Percentiles rank a stretch among this genome's conserved stretches.
Evolutionary conservation across 176 grass and related monocot species (phyloP).

Genomic region (Avena sativa): DNA sequence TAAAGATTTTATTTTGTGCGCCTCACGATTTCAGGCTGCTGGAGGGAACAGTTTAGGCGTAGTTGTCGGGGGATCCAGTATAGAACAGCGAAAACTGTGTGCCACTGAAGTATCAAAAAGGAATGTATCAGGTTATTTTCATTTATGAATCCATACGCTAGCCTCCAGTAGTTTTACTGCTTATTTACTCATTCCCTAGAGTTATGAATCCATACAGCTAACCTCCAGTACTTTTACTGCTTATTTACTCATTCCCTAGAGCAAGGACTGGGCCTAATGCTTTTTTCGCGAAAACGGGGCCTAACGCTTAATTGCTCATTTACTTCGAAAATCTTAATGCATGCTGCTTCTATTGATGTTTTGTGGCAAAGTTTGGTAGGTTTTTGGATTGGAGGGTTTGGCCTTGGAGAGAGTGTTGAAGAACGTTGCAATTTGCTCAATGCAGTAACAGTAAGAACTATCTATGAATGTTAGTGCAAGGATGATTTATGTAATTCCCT

Average conservation of each 20-base stretch:
- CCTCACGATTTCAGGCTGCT: constrained; percentile 55
- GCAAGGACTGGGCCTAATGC: neutral
- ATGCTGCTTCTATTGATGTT: neutral
- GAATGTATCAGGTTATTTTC: constrained; percentile 79
- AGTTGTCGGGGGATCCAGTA: constrained; percentile 81
- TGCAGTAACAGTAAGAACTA: constrained; percentile 73
- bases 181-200: neutral
- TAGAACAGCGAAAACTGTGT: constrained; percentile 78
- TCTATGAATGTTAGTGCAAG: neutral
- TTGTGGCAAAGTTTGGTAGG: constrained; percentile 53
- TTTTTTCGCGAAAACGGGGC: neutral
- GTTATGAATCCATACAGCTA: neutral
- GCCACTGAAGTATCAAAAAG: constrained; percentile 78
- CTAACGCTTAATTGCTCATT: constrained; percentile 4
- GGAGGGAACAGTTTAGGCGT: constrained; percentile 72
- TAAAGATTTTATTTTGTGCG: constrained; percentile 12
- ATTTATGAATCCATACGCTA: neutral
- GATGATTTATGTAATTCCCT: constrained; percentile 24
- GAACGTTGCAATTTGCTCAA: constrained; percentile 77
- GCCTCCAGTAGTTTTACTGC: constrained; percentile 6
- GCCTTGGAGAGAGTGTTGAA: constrained; percentile 82
- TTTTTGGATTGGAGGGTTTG: constrained; percentile 96
- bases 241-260: neutral
- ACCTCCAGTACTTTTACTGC: constrained; percentile 6
- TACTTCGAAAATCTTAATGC: neutral